These are phyloP conservation scores for Mortierella sp. DNA, from an alignment of 371 early-diverging fungal genomes.

Conservation along the genomic window DNA sequence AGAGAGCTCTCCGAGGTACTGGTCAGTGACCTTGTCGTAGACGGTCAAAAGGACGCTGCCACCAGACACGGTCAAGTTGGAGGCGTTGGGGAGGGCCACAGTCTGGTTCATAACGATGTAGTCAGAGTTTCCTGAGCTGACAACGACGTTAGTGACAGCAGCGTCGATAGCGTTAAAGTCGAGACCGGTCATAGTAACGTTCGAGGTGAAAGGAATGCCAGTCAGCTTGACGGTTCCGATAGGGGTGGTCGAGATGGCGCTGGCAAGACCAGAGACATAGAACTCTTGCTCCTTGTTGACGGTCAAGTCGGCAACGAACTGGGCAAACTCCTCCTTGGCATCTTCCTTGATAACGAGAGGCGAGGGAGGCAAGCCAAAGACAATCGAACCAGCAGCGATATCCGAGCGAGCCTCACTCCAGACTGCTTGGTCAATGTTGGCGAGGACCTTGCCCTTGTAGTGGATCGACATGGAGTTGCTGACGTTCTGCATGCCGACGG, in stretches of 20 bases:
- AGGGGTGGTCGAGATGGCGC: constrained; percentile 62
- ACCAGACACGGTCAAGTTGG: constrained; percentile 63
- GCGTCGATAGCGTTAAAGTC: constrained; percentile 65
- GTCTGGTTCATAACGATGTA: constrained; percentile 60
- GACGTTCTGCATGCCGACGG: constrained; percentile 67
- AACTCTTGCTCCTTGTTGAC: constrained; percentile 60
- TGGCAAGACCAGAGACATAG: constrained; percentile 61
- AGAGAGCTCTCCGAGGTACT: constrained; percentile 63
- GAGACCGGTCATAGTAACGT: constrained; percentile 65
- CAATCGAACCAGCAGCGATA: constrained; percentile 59
- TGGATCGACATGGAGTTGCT: constrained; percentile 56
- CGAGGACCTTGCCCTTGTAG: constrained; percentile 59
- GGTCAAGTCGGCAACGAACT: constrained; percentile 63
- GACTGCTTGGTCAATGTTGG: constrained; percentile 59
- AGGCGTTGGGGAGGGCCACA: constrained; percentile 66
- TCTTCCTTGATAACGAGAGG: constrained; percentile 59
- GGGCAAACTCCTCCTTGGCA: constrained; percentile 59
- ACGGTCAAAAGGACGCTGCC: constrained; percentile 63
- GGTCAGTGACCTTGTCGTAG: constrained; percentile 54
- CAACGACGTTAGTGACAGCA: constrained; percentile 61
- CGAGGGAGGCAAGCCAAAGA: constrained; percentile 62
- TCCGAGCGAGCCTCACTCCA: constrained; percentile 61
- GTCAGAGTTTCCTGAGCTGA: constrained; percentile 61
- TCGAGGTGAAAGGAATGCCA: constrained; percentile 67
- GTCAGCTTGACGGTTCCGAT: constrained; percentile 62